phyloP scores from a whole-genome alignment of 176 grass and related monocot genomes.

The Phyllostachys edulis region DNA sequence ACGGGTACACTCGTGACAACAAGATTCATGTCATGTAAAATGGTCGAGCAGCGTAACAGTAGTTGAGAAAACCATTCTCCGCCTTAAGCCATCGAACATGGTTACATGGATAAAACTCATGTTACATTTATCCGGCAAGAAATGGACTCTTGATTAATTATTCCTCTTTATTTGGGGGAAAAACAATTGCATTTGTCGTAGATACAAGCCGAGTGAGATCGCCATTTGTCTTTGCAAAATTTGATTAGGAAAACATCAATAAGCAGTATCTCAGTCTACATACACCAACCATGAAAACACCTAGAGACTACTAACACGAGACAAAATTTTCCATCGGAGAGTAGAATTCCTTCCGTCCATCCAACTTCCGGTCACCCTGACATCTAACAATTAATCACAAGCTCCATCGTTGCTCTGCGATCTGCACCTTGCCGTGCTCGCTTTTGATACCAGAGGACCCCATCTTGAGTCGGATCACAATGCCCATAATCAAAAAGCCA shows the following conservation, averaged over 20 bases:
- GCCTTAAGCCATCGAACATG: neutral
- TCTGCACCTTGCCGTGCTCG: neutral
- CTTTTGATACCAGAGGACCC: neutral
- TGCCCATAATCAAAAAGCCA: neutral
- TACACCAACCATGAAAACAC: neutral
- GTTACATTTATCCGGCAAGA: neutral
- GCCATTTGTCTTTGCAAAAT: slow-evolving; percentile 32
- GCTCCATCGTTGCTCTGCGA: neutral
- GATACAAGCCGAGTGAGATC: neutral
- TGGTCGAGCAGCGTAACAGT: neutral
- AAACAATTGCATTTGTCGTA: neutral
- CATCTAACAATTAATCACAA: neutral
- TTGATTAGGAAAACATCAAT: slow-evolving; percentile 30
- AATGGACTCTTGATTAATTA: neutral
- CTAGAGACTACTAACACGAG: slow-evolving; percentile 40
- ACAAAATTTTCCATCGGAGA: slow-evolving; percentile 15
- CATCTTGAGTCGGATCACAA: neutral
- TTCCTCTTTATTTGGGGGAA: slow-evolving; percentile 15
- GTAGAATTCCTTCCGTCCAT: neutral
- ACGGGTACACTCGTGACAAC: neutral
- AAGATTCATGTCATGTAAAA: neutral
- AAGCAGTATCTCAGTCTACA: neutral
- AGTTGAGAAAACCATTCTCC: neutral
- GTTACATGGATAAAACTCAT: neutral
- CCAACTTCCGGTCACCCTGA: neutral